phyloP scores from a whole-genome alignment of 2,329 filamentous ascomycete genomes.

The Fusarium sororula region DNA sequence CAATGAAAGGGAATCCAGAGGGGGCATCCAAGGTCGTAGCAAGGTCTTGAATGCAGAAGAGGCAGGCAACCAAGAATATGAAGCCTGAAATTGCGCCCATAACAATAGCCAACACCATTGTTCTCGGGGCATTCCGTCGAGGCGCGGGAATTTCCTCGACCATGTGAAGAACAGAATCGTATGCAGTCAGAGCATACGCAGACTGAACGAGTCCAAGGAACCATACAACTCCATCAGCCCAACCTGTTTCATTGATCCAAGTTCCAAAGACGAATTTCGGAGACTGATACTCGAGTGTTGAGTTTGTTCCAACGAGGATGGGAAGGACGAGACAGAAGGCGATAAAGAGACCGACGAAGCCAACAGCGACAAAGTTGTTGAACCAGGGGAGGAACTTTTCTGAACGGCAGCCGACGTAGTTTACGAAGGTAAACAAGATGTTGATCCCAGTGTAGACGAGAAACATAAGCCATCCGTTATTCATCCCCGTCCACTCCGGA shows the following conservation, averaged over 20 bases:
- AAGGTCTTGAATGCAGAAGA: slow-evolving; percentile 60
- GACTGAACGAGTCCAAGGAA: slow-evolving; percentile 66
- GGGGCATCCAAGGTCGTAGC: slow-evolving; percentile 50
- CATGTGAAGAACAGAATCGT: slow-evolving; percentile 68
- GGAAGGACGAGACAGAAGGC: slow-evolving; percentile 60
- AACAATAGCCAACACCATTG: slow-evolving; percentile 61
- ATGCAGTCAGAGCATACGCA: slow-evolving; percentile 60
- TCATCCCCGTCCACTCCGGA: slow-evolving; percentile 54
- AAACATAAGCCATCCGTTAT: slow-evolving; percentile 61
- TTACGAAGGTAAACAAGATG: slow-evolving; percentile 57
- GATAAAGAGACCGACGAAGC: slow-evolving; percentile 61
- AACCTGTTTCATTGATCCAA: slow-evolving; percentile 57
- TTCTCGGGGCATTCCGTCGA: slow-evolving; percentile 57
- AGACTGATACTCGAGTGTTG: slow-evolving; percentile 56
- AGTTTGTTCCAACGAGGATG: slow-evolving; percentile 58
- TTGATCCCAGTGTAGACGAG: slow-evolving; percentile 64
- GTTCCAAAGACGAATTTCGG: slow-evolving; percentile 61
- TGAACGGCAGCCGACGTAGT: slow-evolving; percentile 60
- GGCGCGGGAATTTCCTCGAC: slow-evolving; percentile 65
- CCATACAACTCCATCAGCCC: slow-evolving; percentile 63
- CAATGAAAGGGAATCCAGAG: slow-evolving; percentile 58
- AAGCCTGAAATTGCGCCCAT: slow-evolving; percentile 58
- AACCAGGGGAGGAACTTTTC: slow-evolving; percentile 55
- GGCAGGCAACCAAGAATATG: slow-evolving; percentile 59
- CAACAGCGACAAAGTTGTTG: slow-evolving; percentile 64